Evolutionary conservation across 768 basidiomycete species (phyloP), one percentile per base, ranked within the genome.

Genomic region (Tulasnella sp.): DNA sequence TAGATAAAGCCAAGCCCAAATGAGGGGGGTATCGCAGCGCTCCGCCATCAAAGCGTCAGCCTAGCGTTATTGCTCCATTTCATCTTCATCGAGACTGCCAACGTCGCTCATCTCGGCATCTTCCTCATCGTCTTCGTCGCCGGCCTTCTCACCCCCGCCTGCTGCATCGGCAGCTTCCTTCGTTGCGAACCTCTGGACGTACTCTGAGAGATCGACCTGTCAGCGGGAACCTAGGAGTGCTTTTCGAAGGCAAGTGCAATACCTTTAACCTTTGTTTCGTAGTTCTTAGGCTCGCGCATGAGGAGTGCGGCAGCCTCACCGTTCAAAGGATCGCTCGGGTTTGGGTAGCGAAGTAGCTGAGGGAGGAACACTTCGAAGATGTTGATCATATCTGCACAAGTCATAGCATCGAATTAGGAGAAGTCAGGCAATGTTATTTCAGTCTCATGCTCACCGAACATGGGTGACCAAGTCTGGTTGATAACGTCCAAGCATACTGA

Each of bases 391-490:
- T 98, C 96, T 98, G 77, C 66, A 40, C 29, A 12, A 16, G 36
- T 47, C 8, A 74, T 32, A 35, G 52, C 36, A 44, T 9, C 19
- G n/a, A 34, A 34, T n/a, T 41, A 36, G 52, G 42, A 44, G 42
- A 32, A 11, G 26, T 17, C 17, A 26, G 5, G 16, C 19, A 32
- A 52, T 70, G 47, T 68, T 34, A 68, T 17, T 32, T 44, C 32
- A 19, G 32, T 44, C 67, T 40, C 66, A 65, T 40, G 83, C 90
- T 79, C 79, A 95, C 95, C 95, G 79, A 97, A 99, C 97, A 99
- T 98, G 1, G 97, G 97, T 47, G 97, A 98, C 97, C 97, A 99
- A 17, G 96, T 97, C 83, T 98, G 95, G 79, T 98, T 98, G 80
- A 98, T 98, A 47, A 98, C 97, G 80, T 98, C 97, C 75, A 99